Conservation (phyloP, 306 rosid genomes). For the Mimosa bimucronata region DNA sequence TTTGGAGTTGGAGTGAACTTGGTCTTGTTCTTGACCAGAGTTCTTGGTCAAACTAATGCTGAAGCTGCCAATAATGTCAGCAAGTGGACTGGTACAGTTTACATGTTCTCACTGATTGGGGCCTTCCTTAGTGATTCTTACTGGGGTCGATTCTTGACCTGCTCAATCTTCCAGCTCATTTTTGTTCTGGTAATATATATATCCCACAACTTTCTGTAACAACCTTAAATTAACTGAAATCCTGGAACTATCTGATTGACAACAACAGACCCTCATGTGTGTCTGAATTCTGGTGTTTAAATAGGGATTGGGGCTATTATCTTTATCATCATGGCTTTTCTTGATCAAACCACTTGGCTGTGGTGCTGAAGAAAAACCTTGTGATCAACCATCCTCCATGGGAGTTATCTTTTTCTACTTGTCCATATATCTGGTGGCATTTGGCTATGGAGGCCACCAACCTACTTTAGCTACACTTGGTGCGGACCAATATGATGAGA, state of each 20-base stretch:
- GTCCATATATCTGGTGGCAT: conserved; percentile 65
- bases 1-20: conserved; percentile 75
- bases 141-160: conserved; percentile 66
- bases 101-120: conserved; percentile 60
- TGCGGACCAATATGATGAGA: conserved; percentile 69
- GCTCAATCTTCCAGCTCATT: conserved; percentile 63
- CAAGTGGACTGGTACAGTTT: conserved; percentile 77
- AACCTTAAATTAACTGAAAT: neutral
- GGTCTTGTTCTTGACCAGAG: conserved; percentile 65
- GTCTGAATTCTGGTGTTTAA: neutral
- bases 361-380: conserved; percentile 47
- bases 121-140: conserved; percentile 74
- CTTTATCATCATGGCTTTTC: conserved; percentile 56
- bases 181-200: conserved; percentile 47
- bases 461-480: conserved; percentile 74
- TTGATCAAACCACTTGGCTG: conserved; percentile 62
- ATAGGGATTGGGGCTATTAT: conserved; percentile 62
- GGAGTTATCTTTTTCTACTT: conserved; percentile 56
- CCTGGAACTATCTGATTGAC: neutral
- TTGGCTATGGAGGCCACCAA: conserved; percentile 78
- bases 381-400: conserved; percentile 44
- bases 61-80: conserved; percentile 66
- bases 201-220: neutral
- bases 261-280: neutral
- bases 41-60: conserved; percentile 61